Evolutionary conservation across 345 rosid genomes (phyloP), one percentile per base, ranked within the genome.

Genomic region (Citrus reticulata): DNA sequence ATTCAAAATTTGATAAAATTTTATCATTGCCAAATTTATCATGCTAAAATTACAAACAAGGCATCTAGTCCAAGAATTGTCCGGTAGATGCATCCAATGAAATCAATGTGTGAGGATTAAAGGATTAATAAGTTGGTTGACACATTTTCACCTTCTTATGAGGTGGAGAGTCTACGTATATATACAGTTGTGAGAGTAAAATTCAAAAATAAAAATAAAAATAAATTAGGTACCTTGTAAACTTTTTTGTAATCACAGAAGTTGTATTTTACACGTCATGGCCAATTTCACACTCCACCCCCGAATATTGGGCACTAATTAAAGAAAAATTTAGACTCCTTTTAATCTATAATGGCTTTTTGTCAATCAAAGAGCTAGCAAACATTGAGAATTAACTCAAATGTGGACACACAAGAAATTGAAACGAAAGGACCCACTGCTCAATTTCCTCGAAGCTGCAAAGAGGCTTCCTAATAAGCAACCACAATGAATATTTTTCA

Each of bases 381-480:
- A 0, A 9, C 70, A 34, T 20, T 8, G 20, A 63, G 39, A 30
- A 16, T 7, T 4, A 35, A 16, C 6, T 14, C 17, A 46, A 30
- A 71, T 19, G 27, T 19, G 40, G 74, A 30, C 46, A 74, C 30
- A 17, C 6, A 39, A 39, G 24, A 60, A 30, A 0, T 32, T 29
- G 22, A 30, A 65, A 1, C n/a, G 20, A 46, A 61, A 34, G 81
- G 79, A 64, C 81, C 83, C 83, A 70, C 74, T 7, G 42, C 74
- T 32, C 32, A 77, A 54, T 78, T 84, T 81, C 84, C 34, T 54
- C 62, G 86, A 81, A 81, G 82, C 30, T 81, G 79, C 84, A 22
- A 11, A 35, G 84, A 78, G 69, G 57, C 51, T 70, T 80, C 37
- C 68, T 11, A 51, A 30, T 64, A 6, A 42, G 59, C 66, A 58